Evolutionary conservation across 208 protist species (phyloP), one percentile per base, ranked within the genome.

Genomic region (Trypanosoma congolense): DNA sequence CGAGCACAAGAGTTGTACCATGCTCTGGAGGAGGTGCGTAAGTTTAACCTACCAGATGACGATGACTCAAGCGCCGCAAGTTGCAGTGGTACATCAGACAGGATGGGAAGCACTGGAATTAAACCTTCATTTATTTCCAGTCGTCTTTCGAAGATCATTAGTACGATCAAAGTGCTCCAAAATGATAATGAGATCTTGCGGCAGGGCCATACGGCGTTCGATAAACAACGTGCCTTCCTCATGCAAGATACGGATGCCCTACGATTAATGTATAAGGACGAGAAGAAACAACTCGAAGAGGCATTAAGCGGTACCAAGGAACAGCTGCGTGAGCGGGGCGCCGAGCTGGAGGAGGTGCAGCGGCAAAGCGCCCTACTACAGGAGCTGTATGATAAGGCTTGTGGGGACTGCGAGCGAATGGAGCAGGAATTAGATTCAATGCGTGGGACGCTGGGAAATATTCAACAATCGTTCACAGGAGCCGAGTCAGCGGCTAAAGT

Each of bases 1-100:
- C 28, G 21, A 18, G 73, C 70, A 9, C 54, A 68, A 4, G 70
- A 75, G 18, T 70, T 81, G 26, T 65, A 76, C 33, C 12, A 6
- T 12, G 33, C 9, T 16, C 33, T 38, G 33, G 12, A 6, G 0
- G 9, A 38, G 12, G 12, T 38, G 12, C 33, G 12, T 6, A 38
- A 38, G 9, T 38, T 38, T 6, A 12, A 38, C 12, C 16, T 28
- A 55, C 8, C 70, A 68, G 25, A 58, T 73, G 33, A 42, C 60
- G 29, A 28, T 68, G 43, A 38, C 9, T 12, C 33, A 6, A 38
- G 12, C 33, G 33, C 33, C 33, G 33, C 61, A 2, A 49, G 53
- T 10, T 43, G 73, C 5, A 56, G 52, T 52, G 21, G 36, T 47
- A 26, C 33, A 75, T 55, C n/a, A 18, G 25, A 21, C 56, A 3